These are phyloP conservation scores for Physocladia obscura DNA, from an alignment of 192 early-diverging fungal species.

Conservation along the genomic window DNA sequence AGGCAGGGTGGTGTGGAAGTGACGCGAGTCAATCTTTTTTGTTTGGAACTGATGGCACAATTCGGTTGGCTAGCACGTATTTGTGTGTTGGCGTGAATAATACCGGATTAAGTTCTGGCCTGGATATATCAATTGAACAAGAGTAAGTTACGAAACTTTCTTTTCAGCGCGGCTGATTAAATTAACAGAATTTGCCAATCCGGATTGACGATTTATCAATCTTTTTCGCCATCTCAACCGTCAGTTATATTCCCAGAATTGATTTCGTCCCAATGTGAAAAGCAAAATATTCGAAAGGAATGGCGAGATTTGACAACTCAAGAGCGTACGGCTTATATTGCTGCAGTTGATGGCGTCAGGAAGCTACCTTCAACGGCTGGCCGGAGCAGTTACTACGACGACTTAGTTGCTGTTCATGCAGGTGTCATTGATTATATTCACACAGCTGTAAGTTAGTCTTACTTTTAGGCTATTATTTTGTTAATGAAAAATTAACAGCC, in stretches of 20 bases:
- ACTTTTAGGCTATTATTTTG: neutral
- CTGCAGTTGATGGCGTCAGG: slow-evolving; percentile 16
- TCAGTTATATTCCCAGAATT: neutral
- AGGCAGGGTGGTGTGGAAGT: neutral
- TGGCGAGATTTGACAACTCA: slow-evolving; percentile 23
- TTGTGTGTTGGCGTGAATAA: neutral
- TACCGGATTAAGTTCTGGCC: neutral
- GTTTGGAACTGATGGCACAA: neutral
- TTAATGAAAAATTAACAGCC: neutral
- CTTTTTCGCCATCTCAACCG: slow-evolving; percentile 9
- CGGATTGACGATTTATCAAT: neutral
- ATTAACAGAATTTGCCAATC: slow-evolving; percentile 11
- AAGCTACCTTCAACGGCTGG: slow-evolving; percentile 24
- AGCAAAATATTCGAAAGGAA: slow-evolving; percentile 11
- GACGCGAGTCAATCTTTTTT: slow-evolving; percentile 11
- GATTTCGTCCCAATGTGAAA: neutral
- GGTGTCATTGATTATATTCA: slow-evolving; percentile 28
- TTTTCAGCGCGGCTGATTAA: neutral
- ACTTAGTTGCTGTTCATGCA: slow-evolving; percentile 29
- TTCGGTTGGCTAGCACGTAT: slow-evolving; percentile 7
- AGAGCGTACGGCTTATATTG: slow-evolving; percentile 18
- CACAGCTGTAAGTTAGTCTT: slow-evolving; percentile 7
- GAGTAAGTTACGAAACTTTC: slow-evolving; percentile 4
- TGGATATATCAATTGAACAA: slow-evolving; percentile 2
- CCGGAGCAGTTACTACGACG: slow-evolving; percentile 29